Base-by-base conservation (phyloP, 768 basidiomycete genomes). In the Tubosaeta sp. region DNA sequence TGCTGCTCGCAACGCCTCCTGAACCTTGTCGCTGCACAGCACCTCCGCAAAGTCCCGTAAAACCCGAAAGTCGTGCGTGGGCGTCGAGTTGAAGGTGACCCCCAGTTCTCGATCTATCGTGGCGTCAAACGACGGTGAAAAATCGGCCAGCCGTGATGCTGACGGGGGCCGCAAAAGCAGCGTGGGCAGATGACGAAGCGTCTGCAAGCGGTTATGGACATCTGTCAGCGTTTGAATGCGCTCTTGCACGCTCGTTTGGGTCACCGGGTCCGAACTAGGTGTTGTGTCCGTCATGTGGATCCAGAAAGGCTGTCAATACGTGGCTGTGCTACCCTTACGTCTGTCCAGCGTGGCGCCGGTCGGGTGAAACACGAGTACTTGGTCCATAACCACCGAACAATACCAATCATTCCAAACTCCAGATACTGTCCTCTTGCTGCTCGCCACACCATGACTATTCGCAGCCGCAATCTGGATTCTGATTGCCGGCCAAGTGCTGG, bases 1-100 rank as follows among this genome's bases (percentile, higher is more conserved):
- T 19, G 85, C 86, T 5, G 71, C 69, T 32, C 64, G 66, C 47
- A 89, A 67, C 3, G 84, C 86, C 0, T 77, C 71, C 64, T 89
- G 87, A 6, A 82, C 73, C 6, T 70, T 68, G 42, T 78, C 77
- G 5, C 79, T 78, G 22, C 73, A 66, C 4, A 84, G 55, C 24
- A 67, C 59, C 5, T 79, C 78, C n/a, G 68, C 66, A 44, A 86
- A 71, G 9, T 72, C 73, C 43, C 69, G 74, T 29, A 84, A 49
- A 32, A 75, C 70, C 51, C 74, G 67, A 46, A 83, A 79, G 43
- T 81, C 73, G 6, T 70, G 67, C 7, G 47, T n/a, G 7, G 67
- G 61, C 1, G 63, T 63, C 14, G 64, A 55, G n/a, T 51, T 51
- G 41, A 67, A 69, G 25, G 66, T 55, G 35, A 45, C 63, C 2